Evolutionary conservation across 306 rosid species (phyloP), one percentile per base, ranked within the genome.

Genomic region (Casuarina equisetifolia): DNA sequence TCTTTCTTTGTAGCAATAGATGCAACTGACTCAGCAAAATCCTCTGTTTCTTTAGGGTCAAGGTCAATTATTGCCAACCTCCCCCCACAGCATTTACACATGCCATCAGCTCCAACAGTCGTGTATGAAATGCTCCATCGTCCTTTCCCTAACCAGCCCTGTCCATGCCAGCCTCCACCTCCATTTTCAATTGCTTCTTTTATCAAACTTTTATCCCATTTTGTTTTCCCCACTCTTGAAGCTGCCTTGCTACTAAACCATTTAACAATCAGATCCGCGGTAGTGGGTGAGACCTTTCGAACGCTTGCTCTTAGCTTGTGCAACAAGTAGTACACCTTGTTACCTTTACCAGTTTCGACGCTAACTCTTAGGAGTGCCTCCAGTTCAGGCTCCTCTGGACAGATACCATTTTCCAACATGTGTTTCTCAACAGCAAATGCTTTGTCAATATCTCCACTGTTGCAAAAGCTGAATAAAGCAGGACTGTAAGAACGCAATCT

Each of bases 131-230:
- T 85, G 43, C 80, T 80, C 98, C 98, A 95, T 75, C 85, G 89
- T 62, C 98, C 98, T 74, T 83, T 92, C 66, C 97, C 95, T 84
- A 95, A 85, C 98, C 97, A 95, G 55, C 97, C 98, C 68, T 79
- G 87, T 40, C 98, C 98, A 78, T 92, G 97, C 98, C 98, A 92
- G 19, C 98, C 97, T 71, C 98, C 98, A 79, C 98, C 98, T 79
- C 90, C 86, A 87, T 89, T 92, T 74, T 81, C 88, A 9, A 88
- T 89, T 20, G 88, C 90, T 77, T 87, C 85, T 85, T 77, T 80
- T 73, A 91, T 85, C 62, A 40, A 69, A 12, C 76, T 64, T 76
- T 73, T 71, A 79, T 91, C 89, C 97, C 92, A 87, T 89, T 91
- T 90, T 76, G 78, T 84, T 85, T 80, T 95, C 82, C 98, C 96